Conservation (phyloP, 129 eudicot genomes). For the Flaveria linearis region DNA sequence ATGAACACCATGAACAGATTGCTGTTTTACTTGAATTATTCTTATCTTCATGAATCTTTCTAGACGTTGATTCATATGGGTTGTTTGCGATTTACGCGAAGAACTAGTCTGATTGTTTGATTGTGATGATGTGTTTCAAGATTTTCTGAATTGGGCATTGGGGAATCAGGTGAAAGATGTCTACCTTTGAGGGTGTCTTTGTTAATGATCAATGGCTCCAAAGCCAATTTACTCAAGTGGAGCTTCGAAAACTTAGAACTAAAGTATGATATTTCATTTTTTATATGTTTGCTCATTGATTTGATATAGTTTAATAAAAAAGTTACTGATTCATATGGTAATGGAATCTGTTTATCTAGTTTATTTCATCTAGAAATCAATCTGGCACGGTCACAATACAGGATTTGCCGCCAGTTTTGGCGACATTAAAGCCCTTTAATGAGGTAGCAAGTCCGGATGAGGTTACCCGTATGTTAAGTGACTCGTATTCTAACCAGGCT, state of each 20-base stretch:
- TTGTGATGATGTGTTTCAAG: conserved; percentile 30
- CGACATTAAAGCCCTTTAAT: conserved; percentile 52
- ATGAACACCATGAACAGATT: not conserved
- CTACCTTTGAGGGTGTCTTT: conserved; percentile 54
- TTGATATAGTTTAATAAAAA: not conserved
- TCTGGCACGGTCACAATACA: conserved; percentile 48
- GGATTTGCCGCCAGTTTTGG: conserved; percentile 65
- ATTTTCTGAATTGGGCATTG: conserved; percentile 26
- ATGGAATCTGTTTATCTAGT: conserved; percentile 42
- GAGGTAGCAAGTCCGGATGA: conserved; percentile 46
- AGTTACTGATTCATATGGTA: not conserved
- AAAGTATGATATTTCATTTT: conserved; percentile 40
- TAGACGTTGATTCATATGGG: conserved; percentile 11
- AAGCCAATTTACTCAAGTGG: conserved; percentile 73
- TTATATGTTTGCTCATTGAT: not conserved
- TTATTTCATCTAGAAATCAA: conserved; percentile 51
- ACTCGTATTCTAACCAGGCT: conserved; percentile 44
- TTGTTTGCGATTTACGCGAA: not conserved
- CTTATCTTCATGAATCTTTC: conserved; percentile 19
- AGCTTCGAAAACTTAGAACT: conserved; percentile 66
- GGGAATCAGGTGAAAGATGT: conserved; percentile 42
- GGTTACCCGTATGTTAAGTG: conserved; percentile 41
- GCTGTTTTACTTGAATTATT: conserved; percentile 16
- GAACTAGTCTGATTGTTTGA: not conserved
- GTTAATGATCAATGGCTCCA: conserved; percentile 74